Base-by-base conservation (phyloP, 2,329 filamentous ascomycete species). In the Fusarium sp. region DNA sequence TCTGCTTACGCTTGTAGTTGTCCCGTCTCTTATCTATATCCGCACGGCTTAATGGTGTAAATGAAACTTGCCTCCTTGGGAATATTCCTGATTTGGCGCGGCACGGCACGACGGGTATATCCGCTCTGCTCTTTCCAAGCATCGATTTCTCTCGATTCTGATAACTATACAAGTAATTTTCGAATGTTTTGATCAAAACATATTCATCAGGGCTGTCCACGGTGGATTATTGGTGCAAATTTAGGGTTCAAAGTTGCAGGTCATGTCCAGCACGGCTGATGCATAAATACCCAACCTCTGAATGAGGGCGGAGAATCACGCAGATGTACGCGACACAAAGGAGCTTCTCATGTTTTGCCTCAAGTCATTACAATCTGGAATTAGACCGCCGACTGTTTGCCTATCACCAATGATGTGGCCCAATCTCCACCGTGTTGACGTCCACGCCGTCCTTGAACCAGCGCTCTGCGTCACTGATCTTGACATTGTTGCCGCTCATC, bases 401-500 rank as follows among this genome's bases (percentile, higher is more conserved):
- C 15, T 7, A 12, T 7, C 10, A 64, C 61, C 61, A 64, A 36
- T 64, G 61, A 19, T 65, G 55, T 3, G 61, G 61, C 6, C 61
- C 61, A 66, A 92, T 91, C 0, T 85, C 76, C 1, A 91, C 89
- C 3, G 77, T 71, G 68, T 92, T 86, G 1, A 92, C 87, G 72
- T 92, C 86, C 2, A 91, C 84, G 0, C 84, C 88, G 3, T 90
- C 85, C 68, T 79, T 84, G 71, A 89, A 92, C 89, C 90, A 92
- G 39, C 90, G 80, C 73, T 88, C 86, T 32, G 74, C 78, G 25
- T 89, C 84, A 1, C 59, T 67, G 48, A 91, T 88, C 71, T 81
- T 83, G 34, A 91, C 80, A 73, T 92, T 88, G 63, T 91, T 91
- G 1, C 86, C 90, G 70, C 88, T 91, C 89, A 92, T 92, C 80